Evolutionary conservation across 2,329 filamentous ascomycete genomes (phyloP).

Genomic region (Tolypocladium amazonense): DNA sequence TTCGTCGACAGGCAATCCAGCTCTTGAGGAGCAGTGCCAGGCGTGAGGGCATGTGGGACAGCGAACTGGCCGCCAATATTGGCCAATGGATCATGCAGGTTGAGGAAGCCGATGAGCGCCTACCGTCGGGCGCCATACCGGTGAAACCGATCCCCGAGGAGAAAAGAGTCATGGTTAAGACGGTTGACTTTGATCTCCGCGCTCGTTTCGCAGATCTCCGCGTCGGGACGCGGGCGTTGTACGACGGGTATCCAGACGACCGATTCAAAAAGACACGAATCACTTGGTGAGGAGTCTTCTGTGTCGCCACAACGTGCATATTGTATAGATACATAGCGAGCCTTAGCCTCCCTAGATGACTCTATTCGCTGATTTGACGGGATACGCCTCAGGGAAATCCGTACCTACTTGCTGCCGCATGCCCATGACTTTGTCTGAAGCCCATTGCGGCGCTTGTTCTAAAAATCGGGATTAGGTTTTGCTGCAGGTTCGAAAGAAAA

Average conservation of each 20-base stretch:
- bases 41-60: conserved; percentile 62
- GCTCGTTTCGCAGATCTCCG: conserved; percentile 36
- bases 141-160: conserved; percentile 33
- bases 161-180: conserved; percentile 43
- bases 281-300: conserved; percentile 28
- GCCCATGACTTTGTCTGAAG: neutral
- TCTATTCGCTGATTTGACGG: neutral
- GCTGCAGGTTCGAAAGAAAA: too few species aligned
- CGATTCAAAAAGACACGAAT: conserved; percentile 36
- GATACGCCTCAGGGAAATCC: neutral
- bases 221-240: conserved; percentile 44
- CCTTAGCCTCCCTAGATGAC: too few species aligned
- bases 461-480: too few species aligned
- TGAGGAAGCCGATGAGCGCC: conserved; percentile 33
- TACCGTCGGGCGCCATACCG: conserved; percentile 1
- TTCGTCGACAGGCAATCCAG: conserved; percentile 50
- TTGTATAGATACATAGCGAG: too few species aligned
- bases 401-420: too few species aligned
- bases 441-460: neutral
- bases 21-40: conserved; percentile 48
- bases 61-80: conserved; percentile 44
- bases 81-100: conserved; percentile 43
- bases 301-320: neutral
- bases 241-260: conserved; percentile 32
- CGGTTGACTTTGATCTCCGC: conserved; percentile 46